Base-by-base conservation (phyloP, 495 filamentous ascomycete species). In the Tirmania nivea region DNA sequence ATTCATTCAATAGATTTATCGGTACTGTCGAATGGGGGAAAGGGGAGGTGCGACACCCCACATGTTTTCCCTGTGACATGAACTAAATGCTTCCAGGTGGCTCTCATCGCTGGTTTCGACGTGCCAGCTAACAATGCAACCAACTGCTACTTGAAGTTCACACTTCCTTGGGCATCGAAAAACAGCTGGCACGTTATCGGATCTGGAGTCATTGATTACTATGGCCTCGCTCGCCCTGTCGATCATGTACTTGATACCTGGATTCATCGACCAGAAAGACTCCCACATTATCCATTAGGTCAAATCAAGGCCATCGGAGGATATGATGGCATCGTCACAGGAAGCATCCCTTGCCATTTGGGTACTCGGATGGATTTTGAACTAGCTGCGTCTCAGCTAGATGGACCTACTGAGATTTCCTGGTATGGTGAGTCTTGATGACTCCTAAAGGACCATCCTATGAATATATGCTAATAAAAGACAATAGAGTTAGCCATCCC, bases 151-250 rank as follows among this genome's bases (percentile, higher is more conserved):
- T 10, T 59, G n/a, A 51, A 49, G 6, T 58, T 59, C 21, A 3
- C 14, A 10, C 55, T 59, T 20, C 57, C 57, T 20, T 48, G 49
- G 11, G 9, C 8, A 6, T 6, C 1, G 1, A 12, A 10, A 10
- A 31, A 51, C 11, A 17, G 25, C 16, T 58, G 52, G 51, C 21
- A 10, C 14, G 55, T 58, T 25, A 35, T 17, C 42, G 57, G 57
- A 6, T 37, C 57, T n/a, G 57, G 57, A 9, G 25, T 57, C 25
- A 50, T 59, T 48, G 25, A 59, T n/a, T 39, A 51, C 48, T 59
- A 58, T 39, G 45, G 47, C 12, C 57, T 48, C 10, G 34, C 48
- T 25, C 47, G 57, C 17, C 36, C 35, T 34, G 56, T 58, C 48
- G 49, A 58, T n/a, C 55, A 54, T 20, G 21, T 21, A 14, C 57